Conservation (phyloP, 805 yeast species). For the Monosporozyma solicola region DNA sequence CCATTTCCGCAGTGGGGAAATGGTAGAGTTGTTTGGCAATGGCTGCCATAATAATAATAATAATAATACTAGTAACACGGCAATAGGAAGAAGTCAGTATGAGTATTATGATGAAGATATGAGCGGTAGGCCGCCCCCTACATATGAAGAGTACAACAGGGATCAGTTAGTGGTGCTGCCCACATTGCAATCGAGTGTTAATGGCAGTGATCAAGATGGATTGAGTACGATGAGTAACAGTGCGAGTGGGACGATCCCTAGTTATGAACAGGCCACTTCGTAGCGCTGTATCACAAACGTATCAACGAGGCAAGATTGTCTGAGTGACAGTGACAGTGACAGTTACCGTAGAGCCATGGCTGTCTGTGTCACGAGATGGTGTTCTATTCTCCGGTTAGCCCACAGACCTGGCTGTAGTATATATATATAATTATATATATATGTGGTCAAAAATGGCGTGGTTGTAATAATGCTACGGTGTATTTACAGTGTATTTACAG, state of each 20-base stretch:
- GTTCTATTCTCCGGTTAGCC: too few species aligned
- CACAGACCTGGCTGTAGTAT: too few species aligned
- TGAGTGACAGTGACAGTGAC: too few species aligned
- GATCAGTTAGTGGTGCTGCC: background rate
- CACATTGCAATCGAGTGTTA: background rate
- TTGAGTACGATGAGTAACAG: background rate
- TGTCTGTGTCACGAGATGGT: too few species aligned
- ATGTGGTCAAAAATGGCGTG: too few species aligned
- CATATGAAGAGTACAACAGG: constrained; percentile 1
- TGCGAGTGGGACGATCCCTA: background rate
- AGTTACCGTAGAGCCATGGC: too few species aligned
- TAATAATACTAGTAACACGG: background rate
- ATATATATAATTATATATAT: too few species aligned
- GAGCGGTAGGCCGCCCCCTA: background rate
- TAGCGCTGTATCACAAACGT: too few species aligned
- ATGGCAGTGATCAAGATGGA: background rate
- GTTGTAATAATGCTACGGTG: too few species aligned
- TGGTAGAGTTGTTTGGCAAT: constrained; percentile 23
- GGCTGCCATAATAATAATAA: background rate
- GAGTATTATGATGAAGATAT: background rate
- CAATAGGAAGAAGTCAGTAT: background rate
- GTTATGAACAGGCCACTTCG: background rate
- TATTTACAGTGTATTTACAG: too few species aligned
- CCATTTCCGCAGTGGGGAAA: constrained; percentile 35
- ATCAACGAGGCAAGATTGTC: too few species aligned